Conservation (phyloP, 331 rosid species). For the Prunus yedoensis region DNA sequence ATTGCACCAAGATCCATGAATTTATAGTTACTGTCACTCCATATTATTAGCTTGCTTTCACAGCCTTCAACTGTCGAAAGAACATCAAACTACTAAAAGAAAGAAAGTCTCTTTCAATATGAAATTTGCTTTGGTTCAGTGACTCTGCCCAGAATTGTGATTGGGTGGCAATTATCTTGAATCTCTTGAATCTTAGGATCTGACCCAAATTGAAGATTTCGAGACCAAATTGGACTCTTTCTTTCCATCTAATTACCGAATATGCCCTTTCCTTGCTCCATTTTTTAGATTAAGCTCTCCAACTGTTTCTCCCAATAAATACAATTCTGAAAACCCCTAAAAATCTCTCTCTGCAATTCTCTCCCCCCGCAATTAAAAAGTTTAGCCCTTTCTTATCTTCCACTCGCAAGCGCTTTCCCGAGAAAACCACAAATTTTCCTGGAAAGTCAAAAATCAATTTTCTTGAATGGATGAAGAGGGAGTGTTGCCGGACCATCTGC, state of each 20-base stretch:
- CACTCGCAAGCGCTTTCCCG: neutral
- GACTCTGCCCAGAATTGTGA: neutral
- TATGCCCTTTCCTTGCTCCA: slow-evolving; percentile 34
- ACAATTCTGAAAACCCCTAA: slow-evolving; percentile 22
- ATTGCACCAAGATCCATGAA: no score
- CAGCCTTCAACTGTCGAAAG: no score
- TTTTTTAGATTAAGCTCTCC: neutral
- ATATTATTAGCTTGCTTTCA: no score
- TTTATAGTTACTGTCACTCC: no score
- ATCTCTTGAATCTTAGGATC: neutral
- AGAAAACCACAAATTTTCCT: neutral
- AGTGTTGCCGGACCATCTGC: slow-evolving; percentile 63
- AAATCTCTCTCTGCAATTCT: neutral
- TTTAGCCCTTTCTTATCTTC: neutral
- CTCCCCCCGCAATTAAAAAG: no score
- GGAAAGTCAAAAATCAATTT: slow-evolving; percentile 14
- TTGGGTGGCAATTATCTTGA: neutral
- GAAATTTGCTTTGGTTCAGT: neutral
- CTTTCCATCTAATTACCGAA: slow-evolving; percentile 36
- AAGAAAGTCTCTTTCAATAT: no score
- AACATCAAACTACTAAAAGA: no score
- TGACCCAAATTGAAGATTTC: slow-evolving; percentile 25
- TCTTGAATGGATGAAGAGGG: slow-evolving; percentile 42
- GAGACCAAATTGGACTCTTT: slow-evolving; percentile 42
- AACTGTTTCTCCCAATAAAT: slow-evolving; percentile 30